These are phyloP conservation scores for Persicaria maculosa DNA, from an alignment of 148 eudicot species.

Conservation along the genomic window DNA sequence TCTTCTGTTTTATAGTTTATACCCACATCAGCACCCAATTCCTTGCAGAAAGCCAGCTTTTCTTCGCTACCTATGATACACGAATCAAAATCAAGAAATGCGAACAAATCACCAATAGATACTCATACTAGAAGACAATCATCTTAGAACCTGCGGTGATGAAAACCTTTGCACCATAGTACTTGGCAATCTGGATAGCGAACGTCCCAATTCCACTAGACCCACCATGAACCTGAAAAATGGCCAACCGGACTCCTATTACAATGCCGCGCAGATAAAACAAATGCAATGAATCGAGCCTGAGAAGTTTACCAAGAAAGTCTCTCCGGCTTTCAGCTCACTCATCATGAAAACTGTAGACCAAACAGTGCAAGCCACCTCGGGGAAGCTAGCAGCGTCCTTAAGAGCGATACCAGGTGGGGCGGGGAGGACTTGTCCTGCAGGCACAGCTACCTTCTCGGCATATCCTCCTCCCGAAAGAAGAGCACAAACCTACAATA, in stretches of 20 bases:
- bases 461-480: slow-evolving; percentile 95
- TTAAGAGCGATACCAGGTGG: slow-evolving; percentile 69
- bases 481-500: slow-evolving; percentile 80
- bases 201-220: slow-evolving; percentile 98
- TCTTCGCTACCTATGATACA: slow-evolving; percentile 62
- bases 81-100: not conserved
- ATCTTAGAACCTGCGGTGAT: slow-evolving; percentile 75
- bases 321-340: slow-evolving; percentile 71
- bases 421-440: slow-evolving; percentile 71
- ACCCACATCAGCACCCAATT: slow-evolving; percentile 87
- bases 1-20: slow-evolving; percentile 95
- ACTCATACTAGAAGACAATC: not conserved
- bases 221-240: slow-evolving; percentile 74
- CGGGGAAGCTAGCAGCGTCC: slow-evolving; percentile 93
- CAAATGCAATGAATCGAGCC: not conserved
- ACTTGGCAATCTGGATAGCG: slow-evolving; percentile 68
- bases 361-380: slow-evolving; percentile 98
- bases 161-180: slow-evolving; percentile 38
- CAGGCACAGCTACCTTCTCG: slow-evolving; percentile 84
- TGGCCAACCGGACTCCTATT: not conserved
- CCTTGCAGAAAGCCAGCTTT: slow-evolving; percentile 72
- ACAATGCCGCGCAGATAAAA: not conserved
- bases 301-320: slow-evolving; percentile 55
- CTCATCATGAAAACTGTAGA: slow-evolving; percentile 95
- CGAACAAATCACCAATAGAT: not conserved